A percentile compares a stretch with the other conserved stretches of the same genome.
Conservation (phyloP, 768 basidiomycete species). For the Wakefieldia striispora region DNA sequence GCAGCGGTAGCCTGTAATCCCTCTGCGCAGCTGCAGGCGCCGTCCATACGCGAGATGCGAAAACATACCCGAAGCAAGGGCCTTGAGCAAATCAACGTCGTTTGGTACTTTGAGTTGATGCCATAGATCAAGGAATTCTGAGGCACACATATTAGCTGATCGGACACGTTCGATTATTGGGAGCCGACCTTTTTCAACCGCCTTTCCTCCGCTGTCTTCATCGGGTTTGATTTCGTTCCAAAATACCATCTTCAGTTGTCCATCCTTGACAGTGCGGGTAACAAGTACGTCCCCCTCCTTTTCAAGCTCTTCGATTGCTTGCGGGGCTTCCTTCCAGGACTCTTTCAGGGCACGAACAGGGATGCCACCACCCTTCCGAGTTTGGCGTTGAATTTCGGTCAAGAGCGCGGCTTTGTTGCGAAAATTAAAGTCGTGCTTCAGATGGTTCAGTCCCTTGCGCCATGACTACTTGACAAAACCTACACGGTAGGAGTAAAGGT, state of each 20-base stretch:
- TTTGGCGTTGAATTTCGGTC: conserved; percentile 83
- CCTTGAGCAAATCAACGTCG: conserved; percentile 76
- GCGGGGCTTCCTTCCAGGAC: conserved; percentile 85
- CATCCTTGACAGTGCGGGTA: conserved; percentile 82
- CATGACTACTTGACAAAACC: conserved; percentile 15
- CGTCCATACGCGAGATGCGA: not conserved
- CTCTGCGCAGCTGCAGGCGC: conserved; percentile 41
- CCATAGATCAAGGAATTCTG: conserved; percentile 90
- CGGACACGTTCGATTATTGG: not conserved
- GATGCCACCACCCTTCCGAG: conserved; percentile 80
- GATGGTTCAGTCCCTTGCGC: conserved; percentile 4
- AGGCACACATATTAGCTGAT: conserved; percentile 6
- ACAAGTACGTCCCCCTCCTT: conserved; percentile 85
- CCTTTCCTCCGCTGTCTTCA: conserved; percentile 65
- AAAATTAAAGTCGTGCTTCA: conserved; percentile 82
- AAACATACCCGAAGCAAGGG: conserved; percentile 66
- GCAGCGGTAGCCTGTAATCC: conserved; percentile 79
- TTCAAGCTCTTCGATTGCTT: conserved; percentile 86
- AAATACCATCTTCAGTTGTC: conserved; percentile 80
- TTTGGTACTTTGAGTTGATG: conserved; percentile 81
- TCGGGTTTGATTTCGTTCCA: conserved; percentile 86
- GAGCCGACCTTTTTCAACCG: conserved; percentile 75
- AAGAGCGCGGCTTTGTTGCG: conserved; percentile 80
- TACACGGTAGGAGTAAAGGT: conserved; percentile 85
- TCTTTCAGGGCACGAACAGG: conserved; percentile 84